Percentiles rank a stretch among this genome's conserved stretches.
Conservation (phyloP, 2,329 filamentous ascomycete species). For the Falciphora oryzae region DNA sequence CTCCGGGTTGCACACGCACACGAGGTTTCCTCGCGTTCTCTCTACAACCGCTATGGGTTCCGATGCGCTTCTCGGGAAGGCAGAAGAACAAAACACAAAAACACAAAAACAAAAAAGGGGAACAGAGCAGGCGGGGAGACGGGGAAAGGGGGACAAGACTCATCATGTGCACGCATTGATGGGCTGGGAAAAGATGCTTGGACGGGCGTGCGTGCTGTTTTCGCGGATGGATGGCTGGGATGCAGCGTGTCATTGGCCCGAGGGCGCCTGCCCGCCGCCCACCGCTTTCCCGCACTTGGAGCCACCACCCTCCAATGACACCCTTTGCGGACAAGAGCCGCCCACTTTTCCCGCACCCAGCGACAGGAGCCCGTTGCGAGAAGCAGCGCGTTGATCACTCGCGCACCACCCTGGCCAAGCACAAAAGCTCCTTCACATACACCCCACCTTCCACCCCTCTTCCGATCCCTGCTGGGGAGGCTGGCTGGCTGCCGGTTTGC, state of each 20-base stretch:
- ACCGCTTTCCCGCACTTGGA: not conserved
- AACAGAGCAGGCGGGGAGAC: slow-evolving; percentile 8
- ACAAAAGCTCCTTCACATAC: too few species aligned
- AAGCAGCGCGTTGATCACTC: not conserved
- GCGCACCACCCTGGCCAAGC: not conserved
- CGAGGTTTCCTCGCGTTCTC: not conserved
- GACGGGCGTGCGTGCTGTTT: not conserved
- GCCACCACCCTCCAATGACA: not conserved
- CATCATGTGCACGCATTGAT: slow-evolving; percentile 3
- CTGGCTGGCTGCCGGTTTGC: too few species aligned
- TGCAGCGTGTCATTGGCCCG: slow-evolving; percentile 10
- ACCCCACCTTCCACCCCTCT: not conserved
- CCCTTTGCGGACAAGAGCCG: not conserved
- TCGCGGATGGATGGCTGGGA: slow-evolving; percentile 9
- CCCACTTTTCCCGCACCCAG: not conserved
- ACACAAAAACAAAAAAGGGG: slow-evolving; percentile 1
- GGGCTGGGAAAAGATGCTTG: not conserved
- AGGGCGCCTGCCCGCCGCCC: not conserved
- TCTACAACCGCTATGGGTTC: too few species aligned
- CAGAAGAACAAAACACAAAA: not conserved
- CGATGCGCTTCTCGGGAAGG: not conserved
- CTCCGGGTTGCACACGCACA: not conserved
- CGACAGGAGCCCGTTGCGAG: not conserved
- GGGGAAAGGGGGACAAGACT: not conserved
- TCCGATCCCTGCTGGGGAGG: too few species aligned